phyloP scores from a whole-genome alignment of 148 eudicot genomes.

The Talinum fruticosum region DNA sequence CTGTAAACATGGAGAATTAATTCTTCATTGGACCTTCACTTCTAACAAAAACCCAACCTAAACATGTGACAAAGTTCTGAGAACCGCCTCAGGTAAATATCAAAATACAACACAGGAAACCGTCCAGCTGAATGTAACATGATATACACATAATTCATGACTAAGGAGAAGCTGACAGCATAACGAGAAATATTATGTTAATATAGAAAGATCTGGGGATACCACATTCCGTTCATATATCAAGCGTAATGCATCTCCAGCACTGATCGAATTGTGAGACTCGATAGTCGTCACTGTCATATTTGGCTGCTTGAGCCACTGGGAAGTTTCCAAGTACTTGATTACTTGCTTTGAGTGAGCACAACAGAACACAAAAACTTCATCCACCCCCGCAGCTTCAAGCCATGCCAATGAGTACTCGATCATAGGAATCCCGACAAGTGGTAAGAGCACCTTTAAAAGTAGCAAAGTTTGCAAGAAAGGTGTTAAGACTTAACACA shows the following conservation, averaged over 20 bases:
- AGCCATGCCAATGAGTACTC: slow-evolving; percentile 96
- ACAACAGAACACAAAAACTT: slow-evolving; percentile 91
- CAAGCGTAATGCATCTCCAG: slow-evolving; percentile 92
- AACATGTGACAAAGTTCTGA: not conserved
- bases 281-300: slow-evolving; percentile 80
- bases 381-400: slow-evolving; percentile 89
- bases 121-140: not conserved
- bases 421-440: slow-evolving; percentile 88
- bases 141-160: slow-evolving; percentile 5
- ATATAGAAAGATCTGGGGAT: slow-evolving; percentile 25
- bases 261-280: slow-evolving; percentile 74
- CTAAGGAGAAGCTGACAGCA: not conserved
- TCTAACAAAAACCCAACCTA: not conserved
- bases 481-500: not conserved
- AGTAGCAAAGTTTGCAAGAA: not conserved
- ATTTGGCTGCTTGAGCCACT: slow-evolving; percentile 79
- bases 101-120: not conserved
- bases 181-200: not conserved
- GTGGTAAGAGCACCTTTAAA: slow-evolving; percentile 77
- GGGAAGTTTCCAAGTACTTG: slow-evolving; percentile 64
- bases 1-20: not conserved
- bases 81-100: not conserved
- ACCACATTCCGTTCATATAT: slow-evolving; percentile 89
- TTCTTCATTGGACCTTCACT: not conserved
- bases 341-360: slow-evolving; percentile 93